Evolutionary conservation across 129 eudicot species (phyloP), one percentile per base, ranked within the genome.

Genomic region (Tanacetum coccineum): DNA sequence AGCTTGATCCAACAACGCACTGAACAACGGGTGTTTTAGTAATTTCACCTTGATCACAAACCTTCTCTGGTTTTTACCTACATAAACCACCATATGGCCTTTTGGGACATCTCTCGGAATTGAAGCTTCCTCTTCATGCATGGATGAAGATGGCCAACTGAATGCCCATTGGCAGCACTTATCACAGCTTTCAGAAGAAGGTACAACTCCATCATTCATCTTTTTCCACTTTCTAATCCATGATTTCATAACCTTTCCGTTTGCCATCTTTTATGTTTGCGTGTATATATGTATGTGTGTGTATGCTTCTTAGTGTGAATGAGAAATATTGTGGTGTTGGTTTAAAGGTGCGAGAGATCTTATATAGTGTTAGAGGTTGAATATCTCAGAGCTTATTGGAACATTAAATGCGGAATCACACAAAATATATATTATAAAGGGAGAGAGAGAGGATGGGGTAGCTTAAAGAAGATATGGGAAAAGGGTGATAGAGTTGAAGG

Each of bases 41-140:
- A 76, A 62, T 66, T 79, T 71, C 74, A 83, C 82, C 64, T 76
- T 80, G 71, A 83, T 76, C 36, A 83, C 82, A 52, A 75, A 79
- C 79, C 87, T 73, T 75, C 64, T 76, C 14, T 71, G 78, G 67
- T 76, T 59, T 46, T 79, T 60, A 5, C 87, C 87, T 3, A 83
- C 87, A 18, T 83, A 83, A 20, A 83, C 87, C 74, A 76, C 87
- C 76, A 80, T 45, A 66, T 83, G 87, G 4, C 87, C 87, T 15
- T 83, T 83, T 4, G 87, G 87, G 32, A 83, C 87, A 42, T 83
- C 87, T 49, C 70, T 49, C 52, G 84, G 82, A n/a, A 83, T 76
- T 8, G 66, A 71, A 59, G 72, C 70, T 74, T 70, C 80, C 17
- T 81, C 75, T 68, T 70, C 78, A 20, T 79, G 68, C 72, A 60